phyloP scores from a whole-genome alignment of 768 basidiomycete genomes.

The Thelephora aurantiotincta region DNA sequence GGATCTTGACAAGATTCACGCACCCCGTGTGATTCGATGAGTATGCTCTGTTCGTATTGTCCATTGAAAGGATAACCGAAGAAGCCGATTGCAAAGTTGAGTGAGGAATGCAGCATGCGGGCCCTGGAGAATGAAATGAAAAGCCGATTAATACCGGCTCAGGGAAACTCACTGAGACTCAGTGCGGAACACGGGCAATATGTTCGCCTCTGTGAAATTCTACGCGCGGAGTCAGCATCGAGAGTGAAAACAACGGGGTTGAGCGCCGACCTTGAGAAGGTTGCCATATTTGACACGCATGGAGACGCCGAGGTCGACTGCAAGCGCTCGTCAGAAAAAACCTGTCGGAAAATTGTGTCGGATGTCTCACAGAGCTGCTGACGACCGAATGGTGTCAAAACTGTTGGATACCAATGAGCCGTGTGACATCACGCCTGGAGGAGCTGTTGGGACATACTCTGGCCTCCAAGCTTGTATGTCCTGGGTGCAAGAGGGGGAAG shows the following conservation, averaged over 20 bases:
- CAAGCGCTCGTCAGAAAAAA: constrained; percentile 15
- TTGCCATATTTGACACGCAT: constrained; percentile 33
- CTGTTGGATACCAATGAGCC: constrained; percentile 20
- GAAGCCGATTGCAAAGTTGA: constrained; percentile 40
- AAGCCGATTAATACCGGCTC: background rate
- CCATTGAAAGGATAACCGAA: constrained; percentile 25
- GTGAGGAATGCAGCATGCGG: constrained; percentile 21
- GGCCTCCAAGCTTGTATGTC: constrained; percentile 30
- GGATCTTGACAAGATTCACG: too few relatives aligned
- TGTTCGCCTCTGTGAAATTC: too few relatives aligned
- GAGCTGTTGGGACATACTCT: constrained; percentile 25
- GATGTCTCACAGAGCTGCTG: too few relatives aligned
- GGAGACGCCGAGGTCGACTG: too few relatives aligned
- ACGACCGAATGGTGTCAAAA: constrained; percentile 36
- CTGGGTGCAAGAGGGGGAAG: too few relatives aligned
- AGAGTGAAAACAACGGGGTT: constrained; percentile 30
- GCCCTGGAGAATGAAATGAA: constrained; percentile 3
- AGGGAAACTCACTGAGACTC: constrained; percentile 22
- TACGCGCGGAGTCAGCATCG: constrained; percentile 23
- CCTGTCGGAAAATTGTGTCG: constrained; percentile 21
- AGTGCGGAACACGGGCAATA: constrained; percentile 38
- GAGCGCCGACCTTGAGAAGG: constrained; percentile 29
- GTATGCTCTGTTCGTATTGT: too few relatives aligned
- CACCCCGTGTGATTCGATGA: too few relatives aligned
- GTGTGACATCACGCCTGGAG: constrained; percentile 1